Percentiles rank a stretch among this genome's conserved stretches.
These are phyloP conservation scores for Fusarium falciforme DNA, from an alignment of 2,329 filamentous ascomycete genomes.

Conservation along the genomic window DNA sequence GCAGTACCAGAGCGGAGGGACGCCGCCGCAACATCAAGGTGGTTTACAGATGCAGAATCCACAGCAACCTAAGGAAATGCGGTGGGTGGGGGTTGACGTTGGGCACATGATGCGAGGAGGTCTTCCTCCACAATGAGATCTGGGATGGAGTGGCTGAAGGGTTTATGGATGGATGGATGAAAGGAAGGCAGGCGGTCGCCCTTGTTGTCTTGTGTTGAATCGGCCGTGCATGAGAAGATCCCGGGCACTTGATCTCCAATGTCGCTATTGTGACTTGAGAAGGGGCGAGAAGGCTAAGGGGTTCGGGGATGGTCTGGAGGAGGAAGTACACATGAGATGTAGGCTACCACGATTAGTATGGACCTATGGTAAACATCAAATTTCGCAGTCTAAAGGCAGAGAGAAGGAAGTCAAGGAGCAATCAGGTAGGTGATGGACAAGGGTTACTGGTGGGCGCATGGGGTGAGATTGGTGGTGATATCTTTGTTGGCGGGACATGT, in stretches of 20 bases:
- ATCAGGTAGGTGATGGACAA: not conserved
- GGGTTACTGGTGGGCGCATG: not conserved
- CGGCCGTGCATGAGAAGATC: not conserved
- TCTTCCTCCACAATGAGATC: slow-evolving; percentile 14
- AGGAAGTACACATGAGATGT: not conserved
- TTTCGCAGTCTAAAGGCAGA: not conserved
- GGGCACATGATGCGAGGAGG: slow-evolving; percentile 55
- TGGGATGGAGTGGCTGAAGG: not conserved
- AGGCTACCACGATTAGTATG: not conserved
- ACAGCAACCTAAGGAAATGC: slow-evolving; percentile 49
- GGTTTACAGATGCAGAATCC: slow-evolving; percentile 34
- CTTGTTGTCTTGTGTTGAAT: not conserved
- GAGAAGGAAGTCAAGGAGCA: not conserved
- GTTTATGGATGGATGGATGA: not conserved
- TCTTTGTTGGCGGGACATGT: not conserved
- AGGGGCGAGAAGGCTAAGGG: not conserved
- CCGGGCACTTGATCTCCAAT: not conserved
- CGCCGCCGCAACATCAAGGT: slow-evolving; percentile 33
- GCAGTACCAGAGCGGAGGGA: slow-evolving; percentile 48
- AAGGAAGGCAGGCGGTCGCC: not conserved
- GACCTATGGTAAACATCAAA: not conserved
- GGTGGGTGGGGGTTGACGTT: slow-evolving; percentile 60
- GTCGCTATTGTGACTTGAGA: not conserved
- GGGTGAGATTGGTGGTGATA: not conserved
- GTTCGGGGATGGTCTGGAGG: not conserved